Base-by-base conservation (phyloP, 768 basidiomycete genomes). In the Tulasnella sp. region DNA sequence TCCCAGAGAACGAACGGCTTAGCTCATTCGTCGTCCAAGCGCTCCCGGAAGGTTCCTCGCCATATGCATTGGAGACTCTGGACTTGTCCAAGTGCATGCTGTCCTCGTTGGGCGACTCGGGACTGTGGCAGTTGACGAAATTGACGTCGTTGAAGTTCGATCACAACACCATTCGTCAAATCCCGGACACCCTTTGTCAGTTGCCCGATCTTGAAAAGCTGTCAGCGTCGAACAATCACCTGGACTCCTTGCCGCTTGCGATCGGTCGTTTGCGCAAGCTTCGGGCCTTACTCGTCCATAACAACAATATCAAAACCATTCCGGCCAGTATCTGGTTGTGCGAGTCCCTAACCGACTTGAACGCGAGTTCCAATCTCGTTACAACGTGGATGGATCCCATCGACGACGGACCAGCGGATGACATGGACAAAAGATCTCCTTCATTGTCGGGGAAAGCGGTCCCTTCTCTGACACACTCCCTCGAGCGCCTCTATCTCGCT, bases 41-140 rank as follows among this genome's bases (percentile, higher is more conserved):
- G 36, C 73, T 39, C n/a, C n/a, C 26, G 34, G 71, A 40, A 12
- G 71, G 44, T 29, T 84, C 88, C 5, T 74, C 83, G 1, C 82
- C 86, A 0, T 88, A 85, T 73, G 81, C 85, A 16, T 84, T 98
- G 39, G 91, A 89, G 2, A 83, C 85, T 22, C 86, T 99, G 34
- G 90, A 98, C 77, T 84, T 98, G 66, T 94, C 94, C 1, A 85
- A 92, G 75, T 89, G 90, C 64, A 96, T 96, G 78, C 86, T 98
- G 2, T 92, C 92, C 2, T 87, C 89, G 0, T 83, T 98, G 5
- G 90, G 94, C 72, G 88, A 92, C 39, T 82, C 81, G 47, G 79
- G 89, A 2, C 83, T 97, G 34, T 84, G 85, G 3, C 89, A 90
- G 67, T 85, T 98, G 22, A 83, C 86, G 26, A 87, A 88, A 17